Conservation (phyloP, 805 yeast species). For the Lachancea kluyveri region DNA sequence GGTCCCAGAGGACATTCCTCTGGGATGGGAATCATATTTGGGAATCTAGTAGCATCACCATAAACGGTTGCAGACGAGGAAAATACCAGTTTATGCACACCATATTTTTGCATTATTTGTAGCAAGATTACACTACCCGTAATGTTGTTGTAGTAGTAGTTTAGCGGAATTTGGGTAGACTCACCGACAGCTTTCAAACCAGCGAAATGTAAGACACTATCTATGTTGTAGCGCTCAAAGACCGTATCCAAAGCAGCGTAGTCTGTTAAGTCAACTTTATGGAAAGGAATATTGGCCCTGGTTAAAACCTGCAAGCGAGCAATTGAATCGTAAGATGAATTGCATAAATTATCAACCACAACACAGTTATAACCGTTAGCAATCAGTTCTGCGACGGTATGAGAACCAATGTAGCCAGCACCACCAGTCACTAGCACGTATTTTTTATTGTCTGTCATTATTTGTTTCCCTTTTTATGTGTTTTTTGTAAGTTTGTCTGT, state of each 20-base stretch:
- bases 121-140: constrained; percentile 56
- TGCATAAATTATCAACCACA: constrained; percentile 64
- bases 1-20: constrained; percentile 72
- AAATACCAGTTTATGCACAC: constrained; percentile 56
- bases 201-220: constrained; percentile 71
- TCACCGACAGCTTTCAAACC: constrained; percentile 83
- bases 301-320: constrained; percentile 52
- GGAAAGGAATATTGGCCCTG: constrained; percentile 45
- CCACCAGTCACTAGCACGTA: constrained; percentile 75
- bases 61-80: constrained; percentile 80
- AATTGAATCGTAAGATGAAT: constrained; percentile 62
- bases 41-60: constrained; percentile 72
- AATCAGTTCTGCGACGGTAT: constrained; percentile 60
- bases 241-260: constrained; percentile 40
- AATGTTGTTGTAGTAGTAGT: constrained; percentile 64
- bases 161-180: constrained; percentile 59
- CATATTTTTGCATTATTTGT: constrained; percentile 40
- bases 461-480: too few relatives aligned
- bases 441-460: constrained; percentile 12
- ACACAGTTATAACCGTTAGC: constrained; percentile 61
- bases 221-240: constrained; percentile 42
- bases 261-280: constrained; percentile 53
- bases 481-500: too few relatives aligned
- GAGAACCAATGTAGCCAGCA: constrained; percentile 83
- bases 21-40: constrained; percentile 71